phyloP scores from a whole-genome alignment of 2,329 filamentous ascomycete species.

The Apiospora aurea region DNA sequence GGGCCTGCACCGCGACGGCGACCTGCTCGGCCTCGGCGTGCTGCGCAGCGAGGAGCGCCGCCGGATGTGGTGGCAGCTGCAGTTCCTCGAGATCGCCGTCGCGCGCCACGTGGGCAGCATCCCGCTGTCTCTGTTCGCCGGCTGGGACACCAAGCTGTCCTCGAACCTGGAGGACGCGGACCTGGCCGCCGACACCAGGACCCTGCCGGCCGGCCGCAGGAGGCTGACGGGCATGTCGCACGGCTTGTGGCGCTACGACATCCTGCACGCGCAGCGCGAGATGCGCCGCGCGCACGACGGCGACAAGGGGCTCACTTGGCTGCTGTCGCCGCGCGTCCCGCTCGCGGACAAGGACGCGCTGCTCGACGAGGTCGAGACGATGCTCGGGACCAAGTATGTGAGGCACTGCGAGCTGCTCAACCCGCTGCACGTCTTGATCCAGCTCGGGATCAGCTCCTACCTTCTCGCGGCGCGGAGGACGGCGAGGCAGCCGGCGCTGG shows the following conservation, averaged over 20 bases:
- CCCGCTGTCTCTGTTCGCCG: conserved; percentile 10
- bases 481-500: not conserved
- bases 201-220: not conserved
- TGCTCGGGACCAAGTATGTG: conserved; percentile 10
- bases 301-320: conserved; percentile 19
- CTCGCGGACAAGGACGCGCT: conserved; percentile 9
- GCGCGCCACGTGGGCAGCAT: conserved; percentile 18
- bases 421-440: conserved; percentile 21
- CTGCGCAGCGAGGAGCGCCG: conserved; percentile 22
- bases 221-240: conserved; percentile 24
- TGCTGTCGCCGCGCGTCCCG: conserved; percentile 17
- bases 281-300: conserved; percentile 17
- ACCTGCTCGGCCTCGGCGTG: conserved; percentile 19
- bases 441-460: conserved; percentile 5
- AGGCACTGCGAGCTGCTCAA: conserved; percentile 26
- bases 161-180: conserved; percentile 25
- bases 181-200: not conserved
- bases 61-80: conserved; percentile 27
- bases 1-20: conserved; percentile 25
- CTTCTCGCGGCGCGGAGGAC: not conserved
- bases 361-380: conserved; percentile 4
- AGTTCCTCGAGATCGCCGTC: conserved; percentile 23
- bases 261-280: conserved; percentile 23
- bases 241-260: conserved; percentile 23
- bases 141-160: conserved; percentile 22